Base-by-base conservation (phyloP, 176 grass and related monocot species). In the Carex cristatella region DNA sequence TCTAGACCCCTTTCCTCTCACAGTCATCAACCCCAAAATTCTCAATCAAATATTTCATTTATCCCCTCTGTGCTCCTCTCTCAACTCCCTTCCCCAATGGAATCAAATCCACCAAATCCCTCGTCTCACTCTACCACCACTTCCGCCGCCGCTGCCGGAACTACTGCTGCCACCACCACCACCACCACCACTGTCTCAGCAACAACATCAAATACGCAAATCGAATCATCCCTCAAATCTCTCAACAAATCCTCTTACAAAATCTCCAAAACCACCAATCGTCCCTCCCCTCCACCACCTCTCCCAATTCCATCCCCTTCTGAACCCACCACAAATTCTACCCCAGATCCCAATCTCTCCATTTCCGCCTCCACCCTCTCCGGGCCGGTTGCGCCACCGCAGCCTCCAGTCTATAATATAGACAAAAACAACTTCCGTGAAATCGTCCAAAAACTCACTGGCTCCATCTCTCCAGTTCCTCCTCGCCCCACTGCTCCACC, bases 381-480 rank as follows among this genome's bases (percentile, higher is more conserved):
- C 86, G 4, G 67, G 23, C 53, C 89, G 77, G 77, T 87, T 61
- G 89, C 88, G 2, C 94, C 94, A 5, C 91, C 94, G 0, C 91
- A 94, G 79, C 91, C 94, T 23, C 91, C 94, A 7, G 94, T 97
- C 11, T 97, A 97, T 85, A 97, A 97, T 88, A 97, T 97, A 83
- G 94, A 97, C 89, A 97, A 97, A 85, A 90, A 88, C 84, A 84
- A 97, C 88, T 97, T 97, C 94, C 91, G 94, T 38, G 91, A 97
- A 86, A 87, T 97, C 89, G 91, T 97, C 10, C 94, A 96, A 75
- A 96, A 96, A 83, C 94, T 96, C 89, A 96, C 94, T 49, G 94
- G 94, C 57, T 96, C 94, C 10, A 79, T 91, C 30, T 88, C 83
- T 23, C 91, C 89, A n/a, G 87, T 87, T 84, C 87, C 87, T 1